Evolutionary conservation across 2,329 filamentous ascomycete genomes (phyloP), one percentile per base, ranked within the genome.

Genomic region (Clonostachys rhizophaga): DNA sequence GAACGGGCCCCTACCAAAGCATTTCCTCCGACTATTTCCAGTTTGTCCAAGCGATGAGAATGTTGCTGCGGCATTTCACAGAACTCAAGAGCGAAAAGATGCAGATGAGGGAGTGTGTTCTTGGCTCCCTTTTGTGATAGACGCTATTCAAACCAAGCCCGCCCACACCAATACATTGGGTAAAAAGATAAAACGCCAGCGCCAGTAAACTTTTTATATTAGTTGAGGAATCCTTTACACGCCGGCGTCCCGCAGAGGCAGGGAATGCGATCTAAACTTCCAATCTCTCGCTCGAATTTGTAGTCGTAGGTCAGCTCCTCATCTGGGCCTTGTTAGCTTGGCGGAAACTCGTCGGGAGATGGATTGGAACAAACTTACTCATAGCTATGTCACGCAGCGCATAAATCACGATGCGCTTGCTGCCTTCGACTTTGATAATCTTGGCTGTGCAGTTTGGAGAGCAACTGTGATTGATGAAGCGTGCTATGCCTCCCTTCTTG

Each of bases 291-390:
- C 74, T 99, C 94, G 67, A 99, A 99, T 69, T 99, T 99, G 80
- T 99, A 99, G 74, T 99, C 94, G 73, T 99, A 99, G 3, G 94
- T 99, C 65, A 99, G 84, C 75, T 99, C 94, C 71, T 99, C 94
- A 65, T 96, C 94, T 99, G 62, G 51, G 49, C 14, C 39, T 12
- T 45, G 10, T 12, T 24, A 24, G 13, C 44, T 49, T 56, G 11
- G 30, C n/a, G n/a, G 11, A 40, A 17, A 18, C 8, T 46, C 58
- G 51, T 30, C 42, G 30, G 34, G 24, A 18, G 45, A 30, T 11
- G 24, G 2, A 14, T 43, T 36, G 18, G 43, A 30, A 46, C n/a
- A 5, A 16, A 83, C 89, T 76, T 81, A 96, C 94, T 94, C 78
- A 92, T 84, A 58, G 83, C 83, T 68, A 99, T 99, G 68, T 97